Percentiles rank a stretch among this genome's conserved stretches.
Evolutionary conservation across 768 basidiomycete genomes (phyloP).

Genomic region (Ramaria rubella): DNA sequence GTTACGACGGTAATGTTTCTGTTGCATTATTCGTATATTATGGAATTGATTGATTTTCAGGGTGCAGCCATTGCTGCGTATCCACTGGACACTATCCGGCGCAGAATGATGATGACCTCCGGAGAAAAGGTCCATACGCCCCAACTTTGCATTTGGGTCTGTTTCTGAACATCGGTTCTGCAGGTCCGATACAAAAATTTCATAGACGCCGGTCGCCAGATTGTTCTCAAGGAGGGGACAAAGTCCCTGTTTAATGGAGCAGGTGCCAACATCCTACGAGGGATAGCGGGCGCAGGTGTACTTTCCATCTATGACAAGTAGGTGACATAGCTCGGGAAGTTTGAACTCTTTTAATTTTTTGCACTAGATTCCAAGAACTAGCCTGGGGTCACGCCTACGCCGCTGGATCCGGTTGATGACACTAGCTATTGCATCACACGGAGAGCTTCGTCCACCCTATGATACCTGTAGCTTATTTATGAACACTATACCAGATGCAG

Average conservation of each 20-base stretch:
- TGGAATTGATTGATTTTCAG: constrained; percentile 15
- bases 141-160: neutral
- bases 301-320: constrained; percentile 10
- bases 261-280: constrained; percentile 11
- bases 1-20: constrained; percentile 30
- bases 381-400: constrained; percentile 9
- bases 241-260: constrained; percentile 28
- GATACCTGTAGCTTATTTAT: no score
- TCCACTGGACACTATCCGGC: constrained; percentile 38
- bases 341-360: neutral
- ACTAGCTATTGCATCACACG: no score
- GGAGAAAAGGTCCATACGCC: constrained; percentile 28
- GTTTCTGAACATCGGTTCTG: neutral
- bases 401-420: constrained; percentile 2
- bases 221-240: constrained; percentile 34
- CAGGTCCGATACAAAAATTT: constrained; percentile 35
- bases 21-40: neutral
- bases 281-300: constrained; percentile 5
- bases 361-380: constrained; percentile 7
- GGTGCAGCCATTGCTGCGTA: constrained; percentile 35
- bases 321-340: neutral
- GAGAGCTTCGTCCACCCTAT: no score
- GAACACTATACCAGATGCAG: no score
- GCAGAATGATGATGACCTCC: constrained; percentile 44
- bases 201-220: constrained; percentile 34